Base-by-base conservation (phyloP, 345 rosid species). In the Gossypium turneri region DNA sequence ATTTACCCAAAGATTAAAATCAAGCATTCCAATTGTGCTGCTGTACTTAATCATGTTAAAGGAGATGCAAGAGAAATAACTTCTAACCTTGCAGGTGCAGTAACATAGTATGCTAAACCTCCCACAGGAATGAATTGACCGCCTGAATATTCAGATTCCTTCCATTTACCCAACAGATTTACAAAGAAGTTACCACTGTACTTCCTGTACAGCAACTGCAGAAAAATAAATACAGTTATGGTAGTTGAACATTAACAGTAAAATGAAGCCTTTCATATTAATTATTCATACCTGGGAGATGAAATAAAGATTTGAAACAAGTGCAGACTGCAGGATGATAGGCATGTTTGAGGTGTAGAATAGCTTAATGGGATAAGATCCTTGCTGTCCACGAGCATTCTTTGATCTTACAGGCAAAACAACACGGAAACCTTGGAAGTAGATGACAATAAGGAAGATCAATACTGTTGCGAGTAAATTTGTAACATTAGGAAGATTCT, bases 341-440 rank as follows among this genome's bases (percentile, higher is more conserved):
- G 94, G 94, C 94, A 90, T 90, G 86, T 88, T 88, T 8, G 94
- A 90, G 73, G 94, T 90, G 84, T 90, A 90, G 79, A 88, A 90
- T 66, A 88, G 82, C 84, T 90, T 90, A 72, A 90, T 90, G 5
- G 92, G 95, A 82, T 90, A 90, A 15, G 94, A 86, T 9, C 91
- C 94, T 71, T 88, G 91, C 72, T 90, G 94, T 25, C 92, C 92
- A 63, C 92, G 92, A 51, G 92, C 87, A 84, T 82, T 90, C 83
- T 90, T 90, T 9, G 94, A 90, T 58, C 94, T 86, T 76, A 90
- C 90, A 0, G 90, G 92, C 50, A 90, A 78, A 27, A 86, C 92
- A 70, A 88, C 92, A 73, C 87, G 90, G 82, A 90, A 90, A 22
- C 92, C 92, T 86, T 90, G 94, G 85, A 90, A 90, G 86, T 86